Evolutionary conservation across 441 rosid genomes (phyloP).

Genomic region (Hura crepitans): DNA sequence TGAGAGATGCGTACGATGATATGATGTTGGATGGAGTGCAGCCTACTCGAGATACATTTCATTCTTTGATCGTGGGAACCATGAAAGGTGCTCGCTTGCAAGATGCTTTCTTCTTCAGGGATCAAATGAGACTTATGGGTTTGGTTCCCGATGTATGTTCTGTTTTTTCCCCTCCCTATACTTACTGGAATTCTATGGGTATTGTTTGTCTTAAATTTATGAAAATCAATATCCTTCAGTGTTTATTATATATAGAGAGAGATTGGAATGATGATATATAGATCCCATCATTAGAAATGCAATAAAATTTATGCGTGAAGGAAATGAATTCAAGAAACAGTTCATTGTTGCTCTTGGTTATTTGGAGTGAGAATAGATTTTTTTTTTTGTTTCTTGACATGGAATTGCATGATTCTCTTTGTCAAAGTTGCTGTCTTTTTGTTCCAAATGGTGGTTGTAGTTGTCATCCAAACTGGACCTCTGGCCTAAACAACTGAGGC

Average conservation of each 20-base stretch:
- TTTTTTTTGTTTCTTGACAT: neutral
- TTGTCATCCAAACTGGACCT: neutral
- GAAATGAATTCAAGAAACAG: neutral
- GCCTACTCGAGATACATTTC: conserved; percentile 70
- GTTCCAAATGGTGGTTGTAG: neutral
- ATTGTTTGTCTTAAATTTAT: neutral
- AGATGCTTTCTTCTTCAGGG: conserved; percentile 75
- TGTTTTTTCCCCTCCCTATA: neutral
- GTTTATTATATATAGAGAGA: neutral
- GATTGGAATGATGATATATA: neutral
- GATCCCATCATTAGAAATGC: neutral
- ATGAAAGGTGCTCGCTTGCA: conserved; percentile 85
- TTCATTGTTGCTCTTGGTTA: neutral
- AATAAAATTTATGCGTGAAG: neutral
- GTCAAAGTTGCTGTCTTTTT: neutral
- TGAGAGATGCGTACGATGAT: conserved; percentile 89
- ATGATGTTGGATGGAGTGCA: conserved; percentile 92
- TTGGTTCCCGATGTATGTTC: conserved; percentile 78
- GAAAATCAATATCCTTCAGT: neutral
- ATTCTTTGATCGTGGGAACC: conserved; percentile 69
- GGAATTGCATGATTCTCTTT: neutral
- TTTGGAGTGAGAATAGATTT: neutral
- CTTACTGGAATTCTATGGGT: neutral
- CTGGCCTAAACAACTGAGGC: neutral
- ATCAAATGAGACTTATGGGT: conserved; percentile 83